Evolutionary conservation across 352 stramenopile species (phyloP).

Genomic region (Pythium coloratum): DNA sequence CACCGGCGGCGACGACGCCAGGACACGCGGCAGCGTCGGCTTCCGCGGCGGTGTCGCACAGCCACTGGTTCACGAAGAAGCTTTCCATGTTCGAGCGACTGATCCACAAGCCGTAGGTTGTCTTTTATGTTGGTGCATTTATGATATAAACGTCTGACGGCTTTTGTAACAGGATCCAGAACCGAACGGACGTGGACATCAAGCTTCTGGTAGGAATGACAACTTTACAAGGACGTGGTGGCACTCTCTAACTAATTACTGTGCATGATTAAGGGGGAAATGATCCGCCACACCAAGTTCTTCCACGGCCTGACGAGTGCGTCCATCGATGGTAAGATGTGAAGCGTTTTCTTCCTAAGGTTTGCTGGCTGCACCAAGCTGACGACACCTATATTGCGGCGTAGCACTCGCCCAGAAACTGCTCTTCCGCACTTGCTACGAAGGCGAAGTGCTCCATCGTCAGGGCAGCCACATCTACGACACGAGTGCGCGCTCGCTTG

Average conservation of each 20-base stretch:
- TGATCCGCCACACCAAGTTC: conserved; percentile 40
- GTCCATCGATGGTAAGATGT: conserved; percentile 37
- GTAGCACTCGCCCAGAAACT: conserved; percentile 36
- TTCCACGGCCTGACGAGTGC: conserved; percentile 32
- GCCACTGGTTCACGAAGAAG: conserved; percentile 28
- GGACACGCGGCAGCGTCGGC: not conserved
- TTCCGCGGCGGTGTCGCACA: conserved; percentile 6
- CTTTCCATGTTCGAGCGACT: conserved; percentile 32
- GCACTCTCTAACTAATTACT: too few species aligned
- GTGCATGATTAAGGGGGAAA: conserved; percentile 27
- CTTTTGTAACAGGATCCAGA: conserved; percentile 32
- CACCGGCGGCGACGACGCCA: not conserved
- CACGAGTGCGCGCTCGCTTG: conserved; percentile 39
- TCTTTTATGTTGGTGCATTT: not conserved
- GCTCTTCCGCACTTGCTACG: conserved; percentile 37
- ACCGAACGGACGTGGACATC: conserved; percentile 45
- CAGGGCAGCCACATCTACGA: conserved; percentile 44
- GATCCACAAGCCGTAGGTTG: conserved; percentile 32
- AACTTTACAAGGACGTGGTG: too few species aligned
- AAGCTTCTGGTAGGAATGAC: conserved; percentile 40
- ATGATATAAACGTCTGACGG: not conserved
- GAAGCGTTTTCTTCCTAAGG: not conserved
- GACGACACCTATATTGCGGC: not conserved
- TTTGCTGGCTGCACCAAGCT: not conserved
- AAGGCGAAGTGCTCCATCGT: conserved; percentile 45